Percentiles rank a stretch among this genome's conserved stretches.
Conservation (phyloP, 2,329 filamentous ascomycete species). For the Calonectria honghensis region DNA sequence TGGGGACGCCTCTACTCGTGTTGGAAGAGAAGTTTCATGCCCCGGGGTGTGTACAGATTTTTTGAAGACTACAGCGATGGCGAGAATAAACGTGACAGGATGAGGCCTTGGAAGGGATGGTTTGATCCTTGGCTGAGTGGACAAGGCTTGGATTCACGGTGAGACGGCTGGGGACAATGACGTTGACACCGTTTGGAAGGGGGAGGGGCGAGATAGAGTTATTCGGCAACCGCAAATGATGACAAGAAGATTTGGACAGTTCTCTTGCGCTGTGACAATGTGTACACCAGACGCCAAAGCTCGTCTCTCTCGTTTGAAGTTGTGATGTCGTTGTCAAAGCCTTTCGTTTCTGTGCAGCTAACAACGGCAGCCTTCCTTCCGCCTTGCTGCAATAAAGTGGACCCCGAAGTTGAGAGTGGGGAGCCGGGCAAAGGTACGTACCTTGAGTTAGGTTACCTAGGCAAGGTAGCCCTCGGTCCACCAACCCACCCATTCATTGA, state of each 20-base stretch:
- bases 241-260: not conserved
- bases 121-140: not conserved
- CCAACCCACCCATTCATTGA: not conserved
- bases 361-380: slow-evolving; percentile 38
- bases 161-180: slow-evolving; percentile 15
- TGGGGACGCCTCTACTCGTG: slow-evolving; percentile 31
- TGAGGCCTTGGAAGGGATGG: not conserved
- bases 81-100: not conserved
- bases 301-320: slow-evolving; percentile 24
- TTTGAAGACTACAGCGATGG: slow-evolving; percentile 25
- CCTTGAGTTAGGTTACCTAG: not conserved
- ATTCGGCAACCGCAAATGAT: not conserved
- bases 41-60: slow-evolving; percentile 9
- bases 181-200: slow-evolving; percentile 16
- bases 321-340: slow-evolving; percentile 40
- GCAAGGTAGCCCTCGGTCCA: not conserved
- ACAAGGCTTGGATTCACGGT: slow-evolving; percentile 35
- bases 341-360: slow-evolving; percentile 36
- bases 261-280: not conserved
- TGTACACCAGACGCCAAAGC: not conserved
- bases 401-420: slow-evolving; percentile 34
- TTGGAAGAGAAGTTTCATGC: slow-evolving; percentile 33
- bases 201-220: not conserved
- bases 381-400: slow-evolving; percentile 36
- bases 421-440: slow-evolving; percentile 26